Percentiles rank a stretch among this genome's conserved stretches.
These are phyloP conservation scores for Daldinia concentrica DNA, from an alignment of 495 filamentous ascomycete genomes.

Conservation along the genomic window DNA sequence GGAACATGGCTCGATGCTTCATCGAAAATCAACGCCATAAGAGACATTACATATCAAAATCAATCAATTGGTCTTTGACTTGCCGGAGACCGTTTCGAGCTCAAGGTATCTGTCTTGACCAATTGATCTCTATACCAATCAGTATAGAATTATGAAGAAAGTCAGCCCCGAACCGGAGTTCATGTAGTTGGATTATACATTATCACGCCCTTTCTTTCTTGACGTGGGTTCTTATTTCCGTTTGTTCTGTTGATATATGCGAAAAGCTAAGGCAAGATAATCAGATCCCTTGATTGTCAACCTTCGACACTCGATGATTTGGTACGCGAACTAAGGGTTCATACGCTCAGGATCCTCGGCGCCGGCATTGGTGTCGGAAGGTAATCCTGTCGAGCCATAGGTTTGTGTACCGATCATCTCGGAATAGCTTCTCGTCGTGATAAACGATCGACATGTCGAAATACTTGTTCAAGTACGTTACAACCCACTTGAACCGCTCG, in stretches of 20 bases:
- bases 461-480: slow-evolving; percentile 35
- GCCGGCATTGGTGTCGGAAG: slow-evolving; percentile 34
- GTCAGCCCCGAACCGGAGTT: not conserved
- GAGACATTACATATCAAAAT: not conserved
- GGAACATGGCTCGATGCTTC: not conserved
- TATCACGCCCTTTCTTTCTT: not conserved
- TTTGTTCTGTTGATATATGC: not conserved
- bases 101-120: not conserved
- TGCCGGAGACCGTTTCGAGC: not conserved
- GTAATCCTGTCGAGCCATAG: slow-evolving; percentile 36
- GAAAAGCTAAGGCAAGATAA: not conserved
- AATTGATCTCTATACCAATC: not conserved
- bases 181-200: not conserved
- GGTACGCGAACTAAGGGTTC: not conserved
- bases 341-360: not conserved
- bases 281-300: not conserved
- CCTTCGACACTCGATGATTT: too few relatives aligned
- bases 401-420: not conserved
- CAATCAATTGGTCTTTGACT: not conserved
- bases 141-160: not conserved
- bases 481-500: slow-evolving; percentile 45
- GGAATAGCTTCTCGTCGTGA: slow-evolving; percentile 25
- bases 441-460: slow-evolving; percentile 34
- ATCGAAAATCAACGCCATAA: not conserved
- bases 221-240: not conserved